These are phyloP conservation scores for Nitzschia palea DNA, from an alignment of 108 stramenopile species.

Conservation along the genomic window DNA sequence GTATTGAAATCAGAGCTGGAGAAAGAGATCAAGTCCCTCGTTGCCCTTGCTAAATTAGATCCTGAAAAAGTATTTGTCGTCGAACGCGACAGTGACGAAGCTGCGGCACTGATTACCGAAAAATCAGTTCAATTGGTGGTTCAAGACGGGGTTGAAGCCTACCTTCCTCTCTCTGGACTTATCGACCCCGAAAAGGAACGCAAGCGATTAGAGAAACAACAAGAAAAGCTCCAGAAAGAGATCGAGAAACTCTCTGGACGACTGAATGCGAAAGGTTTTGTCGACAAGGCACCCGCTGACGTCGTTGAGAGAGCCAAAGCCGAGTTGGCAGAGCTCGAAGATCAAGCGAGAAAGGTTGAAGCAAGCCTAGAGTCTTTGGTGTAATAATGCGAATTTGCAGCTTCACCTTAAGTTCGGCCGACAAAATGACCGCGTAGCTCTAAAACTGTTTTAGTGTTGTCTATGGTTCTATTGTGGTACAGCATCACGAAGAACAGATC, in stretches of 20 bases:
- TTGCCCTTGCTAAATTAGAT: slow-evolving; percentile 81
- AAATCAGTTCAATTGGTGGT: slow-evolving; percentile 71
- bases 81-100: slow-evolving; percentile 71
- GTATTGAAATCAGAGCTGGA: slow-evolving; percentile 58
- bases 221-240: slow-evolving; percentile 75
- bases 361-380: slow-evolving; percentile 32
- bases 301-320: slow-evolving; percentile 84
- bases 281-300: slow-evolving; percentile 82
- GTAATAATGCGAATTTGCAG: too few relatives aligned
- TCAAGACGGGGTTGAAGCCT: slow-evolving; percentile 86
- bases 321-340: slow-evolving; percentile 81
- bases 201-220: slow-evolving; percentile 72
- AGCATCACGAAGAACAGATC: too few relatives aligned
- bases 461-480: too few relatives aligned
- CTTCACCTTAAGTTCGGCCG: too few relatives aligned
- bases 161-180: slow-evolving; percentile 80
- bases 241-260: slow-evolving; percentile 75
- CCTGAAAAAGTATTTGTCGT: slow-evolving; percentile 61
- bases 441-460: too few relatives aligned
- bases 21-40: slow-evolving; percentile 74
- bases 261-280: slow-evolving; percentile 82
- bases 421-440: too few relatives aligned
- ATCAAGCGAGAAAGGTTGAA: slow-evolving; percentile 75
- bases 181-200: slow-evolving; percentile 88
- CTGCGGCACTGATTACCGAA: slow-evolving; percentile 43